A percentile compares a stretch with the other conserved stretches of the same genome.
Evolutionary conservation across 2,329 filamentous ascomycete genomes (phyloP).

Genomic region (Xylariaceae sp.): DNA sequence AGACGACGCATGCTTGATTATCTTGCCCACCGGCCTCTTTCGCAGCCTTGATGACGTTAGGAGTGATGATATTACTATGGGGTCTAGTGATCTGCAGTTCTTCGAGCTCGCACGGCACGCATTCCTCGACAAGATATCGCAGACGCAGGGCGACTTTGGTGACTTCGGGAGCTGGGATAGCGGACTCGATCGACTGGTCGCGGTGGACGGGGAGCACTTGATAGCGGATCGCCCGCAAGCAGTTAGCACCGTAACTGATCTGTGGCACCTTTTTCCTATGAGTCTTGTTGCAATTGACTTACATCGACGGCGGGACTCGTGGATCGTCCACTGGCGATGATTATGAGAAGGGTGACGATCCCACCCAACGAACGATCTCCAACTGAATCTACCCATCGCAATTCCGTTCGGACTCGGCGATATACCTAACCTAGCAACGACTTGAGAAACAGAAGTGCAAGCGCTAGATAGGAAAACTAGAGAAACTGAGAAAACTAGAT

Average conservation of each 20-base stretch:
- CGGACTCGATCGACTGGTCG: slow-evolving; percentile 61
- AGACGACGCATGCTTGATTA: slow-evolving; percentile 79
- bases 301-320: slow-evolving; percentile 50
- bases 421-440: neutral
- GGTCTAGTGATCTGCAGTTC: slow-evolving; percentile 73
- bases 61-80: slow-evolving; percentile 84
- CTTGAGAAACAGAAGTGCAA: neutral
- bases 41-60: slow-evolving; percentile 76
- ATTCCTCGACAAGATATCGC: slow-evolving; percentile 86
- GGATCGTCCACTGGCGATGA: slow-evolving; percentile 42
- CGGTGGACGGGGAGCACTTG: slow-evolving; percentile 68
- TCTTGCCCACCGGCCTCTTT: slow-evolving; percentile 78
- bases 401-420: neutral
- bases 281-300: slow-evolving; percentile 26
- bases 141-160: slow-evolving; percentile 88
- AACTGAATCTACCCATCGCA: slow-evolving; percentile 34
- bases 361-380: slow-evolving; percentile 40
- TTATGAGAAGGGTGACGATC: slow-evolving; percentile 37
- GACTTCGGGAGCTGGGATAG: slow-evolving; percentile 76
- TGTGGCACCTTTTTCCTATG: neutral
- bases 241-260: slow-evolving; percentile 19
- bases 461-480: too few species aligned
- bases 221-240: slow-evolving; percentile 12
- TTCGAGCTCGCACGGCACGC: slow-evolving; percentile 88
- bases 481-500: too few species aligned